Base-by-base conservation (phyloP, 768 basidiomycete species). In the Mycena metata region DNA sequence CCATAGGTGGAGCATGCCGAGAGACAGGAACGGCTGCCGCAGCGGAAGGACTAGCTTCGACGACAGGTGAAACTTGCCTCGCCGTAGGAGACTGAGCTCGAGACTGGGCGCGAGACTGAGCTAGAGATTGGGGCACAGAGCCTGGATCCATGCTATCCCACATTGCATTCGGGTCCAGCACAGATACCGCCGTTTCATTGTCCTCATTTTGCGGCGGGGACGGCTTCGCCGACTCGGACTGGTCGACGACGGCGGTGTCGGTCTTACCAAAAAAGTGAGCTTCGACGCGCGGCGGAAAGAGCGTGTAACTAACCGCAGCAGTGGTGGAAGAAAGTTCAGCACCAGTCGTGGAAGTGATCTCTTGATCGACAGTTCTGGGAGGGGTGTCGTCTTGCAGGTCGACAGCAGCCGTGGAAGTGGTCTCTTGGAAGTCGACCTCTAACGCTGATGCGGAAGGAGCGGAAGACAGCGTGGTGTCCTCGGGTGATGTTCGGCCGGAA, bases 121-220 rank as follows among this genome's bases (percentile, higher is more conserved):
- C 13, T n/a, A 36, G 33, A n/a, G 68, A 49, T 39, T 45, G 68
- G 15, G 47, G 35, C 15, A 43, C n/a, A 24, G 68, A 69, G n/a
- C 68, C 63, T 11, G 68, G 68, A 42, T 64, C 68, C 68, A 69
- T 69, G 42, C 68, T 65, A 17, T 69, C 63, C 68, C 68, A 69
- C 52, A 69, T 65, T 26, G 39, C 58, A 30, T 60, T 64, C 39
- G 67, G 50, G 46, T 64, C 67, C 35, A 69, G 26, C 10, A 30
- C 59, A 35, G 52, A 12, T 16, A 46, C 3, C 23, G 16, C 13
- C 6, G 9, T 30, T 6, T 21, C 33, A 41, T 3, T 19, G 5
- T 24, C 63, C 3, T 42, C 67, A 21, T 45, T 50, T n/a, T 56
- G 60, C 42, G 51, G 17, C n/a, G 52, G 52, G 4, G 51, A n/a